Conservation (phyloP, 495 filamentous ascomycete genomes). For the Hamigera avellanea region DNA sequence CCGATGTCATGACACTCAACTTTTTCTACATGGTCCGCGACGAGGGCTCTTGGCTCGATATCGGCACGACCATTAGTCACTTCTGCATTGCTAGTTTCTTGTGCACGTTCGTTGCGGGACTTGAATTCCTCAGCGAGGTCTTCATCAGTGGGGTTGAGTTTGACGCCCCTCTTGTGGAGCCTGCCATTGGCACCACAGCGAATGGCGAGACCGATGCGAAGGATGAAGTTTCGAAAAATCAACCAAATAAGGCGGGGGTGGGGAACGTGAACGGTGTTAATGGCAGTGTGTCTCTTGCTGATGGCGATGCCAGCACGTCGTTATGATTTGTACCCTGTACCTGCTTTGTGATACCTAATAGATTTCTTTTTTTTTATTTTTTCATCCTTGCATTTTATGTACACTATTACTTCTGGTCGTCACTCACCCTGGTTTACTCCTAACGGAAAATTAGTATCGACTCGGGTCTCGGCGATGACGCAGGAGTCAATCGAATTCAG, state of each 20-base stretch:
- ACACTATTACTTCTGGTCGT: too few species aligned
- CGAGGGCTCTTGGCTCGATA: slow-evolving; percentile 94
- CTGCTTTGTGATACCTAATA: too few species aligned
- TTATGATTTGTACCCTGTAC: too few species aligned
- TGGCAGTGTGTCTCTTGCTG: too few species aligned
- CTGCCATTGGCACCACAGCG: slow-evolving; percentile 6
- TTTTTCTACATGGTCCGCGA: slow-evolving; percentile 98
- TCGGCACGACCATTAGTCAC: slow-evolving; percentile 89
- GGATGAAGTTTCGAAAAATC: neutral
- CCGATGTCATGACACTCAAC: slow-evolving; percentile 85
- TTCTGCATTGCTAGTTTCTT: slow-evolving; percentile 85
- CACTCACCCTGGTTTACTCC: too few species aligned
- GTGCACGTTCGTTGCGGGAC: slow-evolving; percentile 78
- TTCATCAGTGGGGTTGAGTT: slow-evolving; percentile 79
- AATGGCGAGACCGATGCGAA: slow-evolving; percentile 3
- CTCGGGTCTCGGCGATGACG: too few species aligned
- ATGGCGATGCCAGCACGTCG: too few species aligned
- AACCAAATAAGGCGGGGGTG: too few species aligned
- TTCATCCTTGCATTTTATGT: too few species aligned
- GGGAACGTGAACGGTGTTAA: neutral
- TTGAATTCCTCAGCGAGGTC: slow-evolving; percentile 77
- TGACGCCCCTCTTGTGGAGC: slow-evolving; percentile 12
- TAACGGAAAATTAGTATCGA: too few species aligned
- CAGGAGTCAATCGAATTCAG: too few species aligned
- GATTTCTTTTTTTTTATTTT: too few species aligned